A percentile compares a stretch with the other conserved stretches of the same genome.
phyloP scores from a whole-genome alignment of 164 flowering plant genomes.

The Magnolia changhungtana region DNA sequence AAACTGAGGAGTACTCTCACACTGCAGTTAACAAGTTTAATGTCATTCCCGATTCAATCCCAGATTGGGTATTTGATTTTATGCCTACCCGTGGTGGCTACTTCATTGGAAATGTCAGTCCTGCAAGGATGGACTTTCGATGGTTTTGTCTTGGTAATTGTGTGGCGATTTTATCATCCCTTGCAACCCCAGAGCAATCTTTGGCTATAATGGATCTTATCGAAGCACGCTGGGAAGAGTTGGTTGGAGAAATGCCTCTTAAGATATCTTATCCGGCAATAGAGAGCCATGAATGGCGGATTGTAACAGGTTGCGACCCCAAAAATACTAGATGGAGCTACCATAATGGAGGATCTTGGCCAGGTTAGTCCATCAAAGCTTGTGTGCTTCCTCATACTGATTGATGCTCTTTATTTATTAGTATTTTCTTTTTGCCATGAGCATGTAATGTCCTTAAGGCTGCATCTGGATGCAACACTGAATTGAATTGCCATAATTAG shows the following conservation, averaged over 20 bases:
- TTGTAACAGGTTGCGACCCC: slow-evolving; percentile 37
- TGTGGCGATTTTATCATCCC: slow-evolving; percentile 35
- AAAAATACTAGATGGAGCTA: slow-evolving; percentile 42
- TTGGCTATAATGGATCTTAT: slow-evolving; percentile 40
- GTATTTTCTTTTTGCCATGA: background rate
- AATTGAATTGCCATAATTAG: too few species aligned
- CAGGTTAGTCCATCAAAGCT: slow-evolving; percentile 24
- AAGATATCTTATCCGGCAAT: slow-evolving; percentile 32
- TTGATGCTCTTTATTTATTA: background rate
- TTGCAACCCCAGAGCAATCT: slow-evolving; percentile 39
- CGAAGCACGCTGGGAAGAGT: slow-evolving; percentile 35
- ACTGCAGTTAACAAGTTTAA: slow-evolving; percentile 39
- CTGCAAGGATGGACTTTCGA: slow-evolving; percentile 40
- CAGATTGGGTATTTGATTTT: slow-evolving; percentile 39
- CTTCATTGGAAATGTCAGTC: slow-evolving; percentile 40
- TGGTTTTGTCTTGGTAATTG: slow-evolving; percentile 39
- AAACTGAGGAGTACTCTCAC: slow-evolving; percentile 39
- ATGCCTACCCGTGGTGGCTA: slow-evolving; percentile 38
- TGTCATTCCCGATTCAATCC: slow-evolving; percentile 38
- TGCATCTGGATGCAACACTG: too few species aligned
- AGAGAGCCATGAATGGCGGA: slow-evolving; percentile 38
- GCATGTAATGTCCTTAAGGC: background rate
- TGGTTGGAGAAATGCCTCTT: slow-evolving; percentile 39
- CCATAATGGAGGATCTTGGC: slow-evolving; percentile 43
- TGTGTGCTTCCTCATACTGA: slow-evolving; percentile 1